phyloP scores from a whole-genome alignment of 768 basidiomycete species.

The Termitomyces sp. region DNA sequence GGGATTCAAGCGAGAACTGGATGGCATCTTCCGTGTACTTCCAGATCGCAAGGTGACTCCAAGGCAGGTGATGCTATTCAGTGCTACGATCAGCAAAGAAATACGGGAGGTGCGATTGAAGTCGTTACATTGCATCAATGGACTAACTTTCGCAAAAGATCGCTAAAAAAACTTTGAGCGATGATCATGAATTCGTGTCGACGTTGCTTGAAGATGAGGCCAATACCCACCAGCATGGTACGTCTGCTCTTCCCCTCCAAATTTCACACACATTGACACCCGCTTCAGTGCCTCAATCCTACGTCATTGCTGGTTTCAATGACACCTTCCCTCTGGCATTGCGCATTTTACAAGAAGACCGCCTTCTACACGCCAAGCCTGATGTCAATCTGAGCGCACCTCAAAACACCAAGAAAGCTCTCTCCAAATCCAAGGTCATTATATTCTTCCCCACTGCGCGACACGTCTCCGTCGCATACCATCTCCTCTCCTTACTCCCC shows the following conservation, averaged over 20 bases:
- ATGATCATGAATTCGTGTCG: slow-evolving; percentile 44
- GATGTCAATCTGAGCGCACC: slow-evolving; percentile 27
- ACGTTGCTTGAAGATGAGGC: slow-evolving; percentile 54
- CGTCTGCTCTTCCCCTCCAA: background rate
- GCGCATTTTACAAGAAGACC: slow-evolving; percentile 33
- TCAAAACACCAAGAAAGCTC: background rate
- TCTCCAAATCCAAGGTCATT: slow-evolving; percentile 27
- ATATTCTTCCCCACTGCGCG: slow-evolving; percentile 68
- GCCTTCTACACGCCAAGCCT: slow-evolving; percentile 18
- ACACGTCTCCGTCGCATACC: slow-evolving; percentile 39
- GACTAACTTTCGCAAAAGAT: slow-evolving; percentile 5
- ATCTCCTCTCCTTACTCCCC: slow-evolving; percentile 22
- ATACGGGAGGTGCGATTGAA: slow-evolving; percentile 41
- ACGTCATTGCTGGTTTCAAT: slow-evolving; percentile 34
- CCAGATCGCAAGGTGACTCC: slow-evolving; percentile 43
- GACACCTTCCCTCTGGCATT: slow-evolving; percentile 37
- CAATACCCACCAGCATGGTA: slow-evolving; percentile 60
- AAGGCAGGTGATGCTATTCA: slow-evolving; percentile 66
- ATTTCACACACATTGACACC: background rate
- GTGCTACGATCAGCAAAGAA: slow-evolving; percentile 70
- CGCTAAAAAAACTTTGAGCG: slow-evolving; percentile 18
- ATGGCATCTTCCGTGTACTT: slow-evolving; percentile 48
- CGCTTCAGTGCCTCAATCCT: slow-evolving; percentile 39
- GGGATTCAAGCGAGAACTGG: slow-evolving; percentile 65
- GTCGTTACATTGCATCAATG: background rate